A percentile compares a stretch with the other conserved stretches of the same genome.
Conservation (phyloP, 2,329 filamentous ascomycete genomes). For the Corynespora cassiicola region DNA sequence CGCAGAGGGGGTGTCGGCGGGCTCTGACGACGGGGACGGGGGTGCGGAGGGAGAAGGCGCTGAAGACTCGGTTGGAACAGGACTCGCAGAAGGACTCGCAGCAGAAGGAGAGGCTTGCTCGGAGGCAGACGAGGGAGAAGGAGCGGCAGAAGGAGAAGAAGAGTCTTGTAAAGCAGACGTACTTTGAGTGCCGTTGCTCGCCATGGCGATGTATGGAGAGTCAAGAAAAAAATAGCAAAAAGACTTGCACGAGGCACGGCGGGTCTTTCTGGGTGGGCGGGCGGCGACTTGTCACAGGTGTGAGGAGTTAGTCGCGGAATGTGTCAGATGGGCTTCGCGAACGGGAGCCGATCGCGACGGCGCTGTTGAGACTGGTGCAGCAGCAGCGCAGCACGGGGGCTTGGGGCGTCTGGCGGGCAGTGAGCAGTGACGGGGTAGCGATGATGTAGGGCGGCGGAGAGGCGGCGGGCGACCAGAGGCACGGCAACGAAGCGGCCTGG, state of each 20-base stretch:
- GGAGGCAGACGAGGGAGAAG: constrained; percentile 18
- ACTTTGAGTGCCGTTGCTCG: constrained; percentile 38
- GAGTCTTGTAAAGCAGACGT: constrained; percentile 33
- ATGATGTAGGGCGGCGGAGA: constrained; percentile 22
- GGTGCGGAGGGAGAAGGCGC: constrained; percentile 13
- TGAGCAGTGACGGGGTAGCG: constrained; percentile 19
- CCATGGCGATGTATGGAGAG: constrained; percentile 28
- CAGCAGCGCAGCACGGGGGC: not conserved
- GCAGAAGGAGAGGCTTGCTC: too few species aligned
- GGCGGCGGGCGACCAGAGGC: not conserved
- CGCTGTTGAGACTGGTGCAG: constrained; percentile 1
- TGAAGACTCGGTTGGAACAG: constrained; percentile 17
- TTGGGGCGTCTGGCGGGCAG: constrained; percentile 5
- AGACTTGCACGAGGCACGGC: too few species aligned
- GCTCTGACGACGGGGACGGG: constrained; percentile 15
- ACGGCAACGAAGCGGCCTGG: not conserved
- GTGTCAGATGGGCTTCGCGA: constrained; percentile 15
- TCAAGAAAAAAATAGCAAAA: constrained; percentile 15
- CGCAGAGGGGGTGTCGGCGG: too few species aligned
- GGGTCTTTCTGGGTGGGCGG: constrained; percentile 4
- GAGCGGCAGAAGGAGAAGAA: constrained; percentile 22
- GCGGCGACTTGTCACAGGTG: constrained; percentile 9
- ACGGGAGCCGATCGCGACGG: constrained; percentile 6
- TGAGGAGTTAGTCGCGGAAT: constrained; percentile 21
- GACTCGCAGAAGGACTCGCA: constrained; percentile 7